Percentiles rank a stretch among this genome's conserved stretches.
These are phyloP conservation scores for Botrytis elliptica DNA, from an alignment of 2,329 filamentous ascomycete species.

Conservation along the genomic window DNA sequence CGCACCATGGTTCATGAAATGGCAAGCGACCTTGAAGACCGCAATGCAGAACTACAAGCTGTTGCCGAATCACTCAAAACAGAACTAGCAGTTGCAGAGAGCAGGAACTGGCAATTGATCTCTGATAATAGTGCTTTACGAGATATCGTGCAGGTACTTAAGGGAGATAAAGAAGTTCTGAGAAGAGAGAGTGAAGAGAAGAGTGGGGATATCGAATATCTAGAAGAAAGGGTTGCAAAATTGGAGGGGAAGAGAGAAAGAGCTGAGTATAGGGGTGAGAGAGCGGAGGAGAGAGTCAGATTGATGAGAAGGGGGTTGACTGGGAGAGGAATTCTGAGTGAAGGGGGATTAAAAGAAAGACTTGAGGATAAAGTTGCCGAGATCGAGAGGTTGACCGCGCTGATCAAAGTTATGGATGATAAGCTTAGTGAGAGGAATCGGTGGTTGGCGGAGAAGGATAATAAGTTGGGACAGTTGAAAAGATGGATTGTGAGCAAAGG, in stretches of 20 bases:
- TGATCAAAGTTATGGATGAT: background rate
- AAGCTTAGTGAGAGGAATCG: background rate
- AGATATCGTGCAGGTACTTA: background rate
- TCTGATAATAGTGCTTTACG: background rate
- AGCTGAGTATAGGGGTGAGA: background rate
- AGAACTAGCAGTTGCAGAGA: background rate
- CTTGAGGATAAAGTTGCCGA: background rate
- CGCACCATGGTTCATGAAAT: background rate
- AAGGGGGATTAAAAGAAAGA: background rate
- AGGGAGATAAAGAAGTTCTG: background rate
- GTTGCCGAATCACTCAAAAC: background rate
- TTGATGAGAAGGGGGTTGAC: conserved; percentile 10
- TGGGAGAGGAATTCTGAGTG: background rate
- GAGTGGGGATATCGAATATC: background rate
- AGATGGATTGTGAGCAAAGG: conserved; percentile 3
- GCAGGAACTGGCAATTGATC: background rate
- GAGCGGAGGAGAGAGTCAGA: conserved; percentile 1
- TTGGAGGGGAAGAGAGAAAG: background rate
- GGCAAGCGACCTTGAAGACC: conserved; percentile 8
- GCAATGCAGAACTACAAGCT: background rate
- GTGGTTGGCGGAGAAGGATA: background rate
- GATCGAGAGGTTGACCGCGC: background rate
- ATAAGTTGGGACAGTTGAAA: background rate
- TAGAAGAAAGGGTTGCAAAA: background rate
- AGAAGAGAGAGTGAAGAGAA: background rate